Percentiles rank a stretch among this genome's conserved stretches.
Evolutionary conservation across 345 rosid genomes (phyloP).

Genomic region (Isatis tinctoria): DNA sequence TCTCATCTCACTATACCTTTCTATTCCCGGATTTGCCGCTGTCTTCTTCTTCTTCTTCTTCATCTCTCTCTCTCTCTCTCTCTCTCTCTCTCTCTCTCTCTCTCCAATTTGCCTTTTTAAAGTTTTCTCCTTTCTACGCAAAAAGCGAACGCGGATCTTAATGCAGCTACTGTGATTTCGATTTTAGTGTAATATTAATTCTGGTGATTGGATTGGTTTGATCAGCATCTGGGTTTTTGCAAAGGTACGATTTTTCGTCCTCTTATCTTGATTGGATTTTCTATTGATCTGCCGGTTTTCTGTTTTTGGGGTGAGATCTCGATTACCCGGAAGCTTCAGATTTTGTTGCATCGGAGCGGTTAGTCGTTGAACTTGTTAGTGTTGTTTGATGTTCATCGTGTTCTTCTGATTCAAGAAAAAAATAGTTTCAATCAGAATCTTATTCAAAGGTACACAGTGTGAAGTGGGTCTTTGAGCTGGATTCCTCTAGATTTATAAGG

Average conservation of each 20-base stretch:
- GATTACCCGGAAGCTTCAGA: neutral
- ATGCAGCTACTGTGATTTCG: conserved; percentile 23
- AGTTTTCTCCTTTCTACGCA: conserved; percentile 29
- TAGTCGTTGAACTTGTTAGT: conserved; percentile 21
- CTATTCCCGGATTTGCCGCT: conserved; percentile 35
- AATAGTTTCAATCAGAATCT: conserved; percentile 4
- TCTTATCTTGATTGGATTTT: conserved; percentile 1
- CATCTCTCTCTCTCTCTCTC: neutral
- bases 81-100: neutral
- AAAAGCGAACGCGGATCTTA: conserved; percentile 29
- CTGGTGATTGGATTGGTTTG: conserved; percentile 9
- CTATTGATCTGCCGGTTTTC: conserved; percentile 4
- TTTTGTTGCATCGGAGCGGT: neutral
- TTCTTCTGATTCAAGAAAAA: neutral
- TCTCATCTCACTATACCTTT: conserved; percentile 27
- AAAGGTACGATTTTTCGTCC: conserved; percentile 25
- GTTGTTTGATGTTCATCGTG: conserved; percentile 8
- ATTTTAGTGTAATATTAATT: neutral
- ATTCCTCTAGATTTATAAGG: neutral
- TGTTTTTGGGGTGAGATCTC: conserved; percentile 13
- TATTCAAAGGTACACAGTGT: conserved; percentile 4
- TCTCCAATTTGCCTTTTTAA: conserved; percentile 8
- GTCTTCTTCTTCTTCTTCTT: conserved; percentile 25
- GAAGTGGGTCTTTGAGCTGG: conserved; percentile 27
- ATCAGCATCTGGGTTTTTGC: conserved; percentile 32